These are phyloP conservation scores for Ophiostoma ips DNA, from an alignment of 2,329 filamentous ascomycete species.

Conservation along the genomic window DNA sequence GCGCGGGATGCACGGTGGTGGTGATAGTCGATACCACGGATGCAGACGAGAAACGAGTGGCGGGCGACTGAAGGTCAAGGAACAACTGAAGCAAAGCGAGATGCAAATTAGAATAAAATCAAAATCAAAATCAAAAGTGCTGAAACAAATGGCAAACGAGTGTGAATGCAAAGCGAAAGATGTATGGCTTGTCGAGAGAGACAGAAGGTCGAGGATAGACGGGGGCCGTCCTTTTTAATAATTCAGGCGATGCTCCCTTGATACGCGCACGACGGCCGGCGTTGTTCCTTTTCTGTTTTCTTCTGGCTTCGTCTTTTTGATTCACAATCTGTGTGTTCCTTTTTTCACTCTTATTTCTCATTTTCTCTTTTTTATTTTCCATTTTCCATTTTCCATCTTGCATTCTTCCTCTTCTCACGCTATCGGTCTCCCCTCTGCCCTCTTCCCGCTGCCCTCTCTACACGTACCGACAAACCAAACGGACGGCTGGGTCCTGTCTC, in stretches of 20 bases:
- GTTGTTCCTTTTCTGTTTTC: not conserved
- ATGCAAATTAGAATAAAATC: not conserved
- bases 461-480: not conserved
- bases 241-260: not conserved
- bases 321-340: not conserved
- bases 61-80: too few species aligned
- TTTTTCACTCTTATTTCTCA: not conserved
- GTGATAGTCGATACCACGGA: too few species aligned
- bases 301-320: not conserved
- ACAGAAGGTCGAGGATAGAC: too few species aligned
- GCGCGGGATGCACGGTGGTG: not conserved
- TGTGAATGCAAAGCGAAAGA: too few species aligned
- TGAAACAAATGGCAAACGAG: not conserved
- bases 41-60: too few species aligned
- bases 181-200: not conserved
- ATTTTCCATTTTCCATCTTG: too few species aligned
- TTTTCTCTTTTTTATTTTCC: too few species aligned
- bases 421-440: not conserved
- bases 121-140: not conserved
- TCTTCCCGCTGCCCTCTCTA: not conserved
- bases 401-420: too few species aligned
- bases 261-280: not conserved
- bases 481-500: not conserved
- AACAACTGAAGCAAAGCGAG: too few species aligned
- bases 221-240: not conserved